Base-by-base conservation (phyloP, 306 rosid species). In the Lagenaria siceraria region DNA sequence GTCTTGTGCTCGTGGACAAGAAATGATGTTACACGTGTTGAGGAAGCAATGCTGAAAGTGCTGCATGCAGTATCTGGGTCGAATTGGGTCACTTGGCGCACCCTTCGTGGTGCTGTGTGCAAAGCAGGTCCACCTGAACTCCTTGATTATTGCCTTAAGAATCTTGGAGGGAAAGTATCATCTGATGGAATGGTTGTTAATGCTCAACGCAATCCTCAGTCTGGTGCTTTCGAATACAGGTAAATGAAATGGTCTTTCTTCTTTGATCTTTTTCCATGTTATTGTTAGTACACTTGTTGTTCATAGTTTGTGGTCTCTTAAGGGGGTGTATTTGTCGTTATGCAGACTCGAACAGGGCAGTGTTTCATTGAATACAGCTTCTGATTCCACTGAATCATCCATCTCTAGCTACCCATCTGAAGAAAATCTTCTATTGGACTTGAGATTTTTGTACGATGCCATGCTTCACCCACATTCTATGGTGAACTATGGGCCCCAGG, bases 41-140 rank as follows among this genome's bases (percentile, higher is more conserved):
- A 88, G 79, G 89, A 83, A 71, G 91, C 99, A 78, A 90, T 95
- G 93, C 61, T 92, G 61, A 89, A 89, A 82, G 99, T 95, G 25
- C 86, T 95, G 79, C 93, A 92, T 59, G 97, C 97, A n/a, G 97
- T 90, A 79, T 90, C 97, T 6, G 93, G 96, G 43, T 82, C 89
- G 60, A 90, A 86, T 81, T 92, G 99, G 99, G 99, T 89, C 40
- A 89, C 83, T 70, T 68, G 84, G 74, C 97, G 93, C 35, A 77
- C 94, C 75, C 97, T 95, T 31, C 88, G 89, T 80, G 93, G 97
- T 75, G 99, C 96, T 42, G 91, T 91, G 78, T 90, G 81, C 80
- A 95, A 90, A 89, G 90, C 83, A 75, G 97, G 78, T 48, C 80
- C 97, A 61, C 87, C 91, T 8, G 96, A 89, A 80, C 90, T 95